phyloP scores from a whole-genome alignment of 2,329 filamentous ascomycete species.

The Botryotinia narcissicola region DNA sequence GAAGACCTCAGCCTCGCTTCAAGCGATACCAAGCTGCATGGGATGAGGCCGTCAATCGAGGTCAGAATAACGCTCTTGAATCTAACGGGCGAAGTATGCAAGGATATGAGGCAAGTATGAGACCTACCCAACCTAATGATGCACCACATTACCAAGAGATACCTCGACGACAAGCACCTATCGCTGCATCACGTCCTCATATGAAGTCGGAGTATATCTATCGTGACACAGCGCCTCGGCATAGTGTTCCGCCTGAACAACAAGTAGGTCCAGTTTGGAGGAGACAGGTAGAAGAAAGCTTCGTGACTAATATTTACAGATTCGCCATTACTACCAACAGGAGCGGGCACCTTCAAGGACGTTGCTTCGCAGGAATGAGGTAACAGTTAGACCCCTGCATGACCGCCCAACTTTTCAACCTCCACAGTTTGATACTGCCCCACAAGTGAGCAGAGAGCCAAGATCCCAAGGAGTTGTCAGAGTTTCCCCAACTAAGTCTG shows the following conservation, averaged over 20 bases:
- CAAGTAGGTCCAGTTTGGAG: conserved; percentile 11
- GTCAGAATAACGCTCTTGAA: conserved; percentile 22
- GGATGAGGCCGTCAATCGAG: conserved; percentile 36
- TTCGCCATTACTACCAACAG: conserved; percentile 24
- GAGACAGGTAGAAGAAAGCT: neutral
- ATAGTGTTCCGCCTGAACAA: conserved; percentile 10
- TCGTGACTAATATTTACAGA: conserved; percentile 18
- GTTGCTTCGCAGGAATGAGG: conserved; percentile 30
- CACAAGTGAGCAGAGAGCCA: conserved; percentile 26
- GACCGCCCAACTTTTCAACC: conserved; percentile 30
- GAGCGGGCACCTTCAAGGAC: conserved; percentile 23
- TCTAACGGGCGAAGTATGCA: neutral
- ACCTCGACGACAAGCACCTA: conserved; percentile 4
- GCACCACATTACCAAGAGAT: neutral
- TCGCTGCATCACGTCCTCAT: neutral
- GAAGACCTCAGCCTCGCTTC: conserved; percentile 35
- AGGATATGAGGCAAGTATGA: conserved; percentile 20
- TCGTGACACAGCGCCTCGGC: neutral
- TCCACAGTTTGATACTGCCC: conserved; percentile 23
- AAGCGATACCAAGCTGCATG: conserved; percentile 40
- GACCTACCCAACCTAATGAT: conserved; percentile 8
- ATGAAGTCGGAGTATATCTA: neutral
- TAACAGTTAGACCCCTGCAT: conserved; percentile 31
- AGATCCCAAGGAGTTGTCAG: conserved; percentile 36
- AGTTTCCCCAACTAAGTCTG: conserved; percentile 31